Conservation (phyloP, 768 basidiomycete genomes). For the Fistulinella prunicolor region DNA sequence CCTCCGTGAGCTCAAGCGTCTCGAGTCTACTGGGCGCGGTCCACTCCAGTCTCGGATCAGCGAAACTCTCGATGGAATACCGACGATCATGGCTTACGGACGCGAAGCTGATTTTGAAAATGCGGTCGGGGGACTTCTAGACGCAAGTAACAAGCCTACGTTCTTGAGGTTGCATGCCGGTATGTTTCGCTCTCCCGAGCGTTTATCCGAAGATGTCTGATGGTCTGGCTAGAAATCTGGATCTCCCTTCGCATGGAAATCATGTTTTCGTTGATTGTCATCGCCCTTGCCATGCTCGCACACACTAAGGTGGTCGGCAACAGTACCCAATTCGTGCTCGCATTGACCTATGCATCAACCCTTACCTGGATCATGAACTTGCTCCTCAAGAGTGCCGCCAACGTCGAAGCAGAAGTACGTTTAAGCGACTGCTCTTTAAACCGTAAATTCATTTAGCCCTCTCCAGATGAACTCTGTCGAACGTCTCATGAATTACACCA, state of each 20-base stretch:
- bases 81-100: conserved; percentile 48
- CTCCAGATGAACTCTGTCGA: conserved; percentile 29
- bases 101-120: conserved; percentile 27
- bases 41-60: conserved; percentile 51
- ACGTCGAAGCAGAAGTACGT: conserved; percentile 27
- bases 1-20: conserved; percentile 45
- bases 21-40: conserved; percentile 44
- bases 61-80: conserved; percentile 47
- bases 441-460: background rate
- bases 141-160: conserved; percentile 27
- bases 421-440: background rate
- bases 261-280: conserved; percentile 25
- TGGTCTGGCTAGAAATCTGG: conserved; percentile 26
- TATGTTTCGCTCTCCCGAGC: conserved; percentile 7
- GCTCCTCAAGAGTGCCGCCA: conserved; percentile 26
- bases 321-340: conserved; percentile 24
- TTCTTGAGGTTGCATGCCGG: conserved; percentile 27
- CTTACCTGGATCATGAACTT: conserved; percentile 29
- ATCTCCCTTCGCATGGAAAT: conserved; percentile 31
- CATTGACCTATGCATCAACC: conserved; percentile 26
- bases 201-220: background rate
- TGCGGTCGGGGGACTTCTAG: conserved; percentile 19
- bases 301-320: conserved; percentile 25
- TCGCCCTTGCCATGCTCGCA: conserved; percentile 26
- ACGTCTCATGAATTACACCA: conserved; percentile 27